These are phyloP conservation scores for Linnemannia elongata DNA, from an alignment of 192 early-diverging fungal species.

Conservation along the genomic window DNA sequence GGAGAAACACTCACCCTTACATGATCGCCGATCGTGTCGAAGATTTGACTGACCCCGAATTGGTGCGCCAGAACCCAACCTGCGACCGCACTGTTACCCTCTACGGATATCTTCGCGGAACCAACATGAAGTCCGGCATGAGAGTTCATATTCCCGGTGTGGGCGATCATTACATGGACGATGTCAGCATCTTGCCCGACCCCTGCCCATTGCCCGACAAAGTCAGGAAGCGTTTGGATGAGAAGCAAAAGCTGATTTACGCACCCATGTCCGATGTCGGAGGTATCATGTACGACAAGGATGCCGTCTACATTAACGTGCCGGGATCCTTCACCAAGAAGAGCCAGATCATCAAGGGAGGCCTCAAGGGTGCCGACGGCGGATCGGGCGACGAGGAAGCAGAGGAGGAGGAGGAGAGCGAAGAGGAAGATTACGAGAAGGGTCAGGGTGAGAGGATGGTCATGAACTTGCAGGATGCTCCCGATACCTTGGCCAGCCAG, in stretches of 20 bases:
- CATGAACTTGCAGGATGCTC: conserved; percentile 89
- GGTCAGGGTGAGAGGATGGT: conserved; percentile 93
- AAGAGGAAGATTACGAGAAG: conserved; percentile 67
- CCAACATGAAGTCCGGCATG: conserved; percentile 88
- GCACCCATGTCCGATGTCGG: conserved; percentile 99
- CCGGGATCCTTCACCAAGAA: conserved; percentile 84
- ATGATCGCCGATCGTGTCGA: conserved; percentile 96
- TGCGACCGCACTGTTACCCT: conserved; percentile 93
- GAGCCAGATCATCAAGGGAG: conserved; percentile 58
- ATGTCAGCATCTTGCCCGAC: conserved; percentile 86
- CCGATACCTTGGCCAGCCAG: conserved; percentile 78
- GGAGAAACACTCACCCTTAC: conserved; percentile 99
- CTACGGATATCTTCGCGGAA: conserved; percentile 96
- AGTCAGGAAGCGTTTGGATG: conserved; percentile 88
- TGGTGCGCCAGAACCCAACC: conserved; percentile 83
- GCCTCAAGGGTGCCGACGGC: conserved; percentile 53
- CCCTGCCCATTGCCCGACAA: conserved; percentile 99
- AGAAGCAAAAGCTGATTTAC: conserved; percentile 96
- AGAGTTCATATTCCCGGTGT: conserved; percentile 97
- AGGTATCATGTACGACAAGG: conserved; percentile 99
- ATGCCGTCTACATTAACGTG: conserved; percentile 98
- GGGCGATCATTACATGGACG: conserved; percentile 86
- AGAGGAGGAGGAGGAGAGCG: conserved; percentile 55
- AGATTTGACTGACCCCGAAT: conserved; percentile 94
- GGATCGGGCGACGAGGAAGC: conserved; percentile 39